Percentiles rank a stretch among this genome's conserved stretches.
phyloP scores from a whole-genome alignment of 345 rosid species.

The Raphanus raphanistrum region DNA sequence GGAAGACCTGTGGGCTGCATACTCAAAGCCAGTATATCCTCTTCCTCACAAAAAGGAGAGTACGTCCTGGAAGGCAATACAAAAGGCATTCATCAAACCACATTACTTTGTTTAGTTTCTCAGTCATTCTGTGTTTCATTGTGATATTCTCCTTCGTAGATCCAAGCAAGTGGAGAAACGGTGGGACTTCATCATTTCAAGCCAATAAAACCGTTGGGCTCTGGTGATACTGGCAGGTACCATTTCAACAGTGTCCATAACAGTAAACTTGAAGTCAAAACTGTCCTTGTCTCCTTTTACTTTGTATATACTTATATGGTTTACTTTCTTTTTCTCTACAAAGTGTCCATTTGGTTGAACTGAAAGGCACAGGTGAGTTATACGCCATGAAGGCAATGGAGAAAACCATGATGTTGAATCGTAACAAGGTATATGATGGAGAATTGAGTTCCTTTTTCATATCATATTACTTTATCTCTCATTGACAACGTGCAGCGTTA shows the following conservation, averaged over 20 bases:
- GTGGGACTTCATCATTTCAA: conserved; percentile 85
- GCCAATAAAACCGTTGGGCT: conserved; percentile 91
- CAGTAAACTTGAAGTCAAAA: conserved; percentile 3
- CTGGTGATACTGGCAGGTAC: conserved; percentile 99
- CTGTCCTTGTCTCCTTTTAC: not conserved
- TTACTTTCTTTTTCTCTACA: conserved; percentile 10
- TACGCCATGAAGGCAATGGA: conserved; percentile 99
- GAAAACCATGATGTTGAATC: conserved; percentile 80
- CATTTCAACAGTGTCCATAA: conserved; percentile 2
- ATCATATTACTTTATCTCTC: conserved; percentile 18
- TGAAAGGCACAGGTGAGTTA: conserved; percentile 65
- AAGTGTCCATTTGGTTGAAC: conserved; percentile 91
- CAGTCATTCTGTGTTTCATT: conserved; percentile 19
- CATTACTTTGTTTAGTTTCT: conserved; percentile 1
- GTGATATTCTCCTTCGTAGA: conserved; percentile 40
- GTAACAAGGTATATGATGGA: conserved; percentile 68
- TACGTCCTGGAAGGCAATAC: conserved; percentile 81
- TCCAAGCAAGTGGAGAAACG: conserved; percentile 66
- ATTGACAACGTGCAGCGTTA: conserved; percentile 35
- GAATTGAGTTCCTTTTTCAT: conserved; percentile 8
- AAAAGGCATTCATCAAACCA: conserved; percentile 51
- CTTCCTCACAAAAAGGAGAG: conserved; percentile 76
- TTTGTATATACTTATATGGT: not conserved
- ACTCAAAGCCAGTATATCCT: conserved; percentile 76
- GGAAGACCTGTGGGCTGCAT: conserved; percentile 89